phyloP scores from a whole-genome alignment of 192 early-diverging fungal species.

The Mortierella hygrophila region DNA sequence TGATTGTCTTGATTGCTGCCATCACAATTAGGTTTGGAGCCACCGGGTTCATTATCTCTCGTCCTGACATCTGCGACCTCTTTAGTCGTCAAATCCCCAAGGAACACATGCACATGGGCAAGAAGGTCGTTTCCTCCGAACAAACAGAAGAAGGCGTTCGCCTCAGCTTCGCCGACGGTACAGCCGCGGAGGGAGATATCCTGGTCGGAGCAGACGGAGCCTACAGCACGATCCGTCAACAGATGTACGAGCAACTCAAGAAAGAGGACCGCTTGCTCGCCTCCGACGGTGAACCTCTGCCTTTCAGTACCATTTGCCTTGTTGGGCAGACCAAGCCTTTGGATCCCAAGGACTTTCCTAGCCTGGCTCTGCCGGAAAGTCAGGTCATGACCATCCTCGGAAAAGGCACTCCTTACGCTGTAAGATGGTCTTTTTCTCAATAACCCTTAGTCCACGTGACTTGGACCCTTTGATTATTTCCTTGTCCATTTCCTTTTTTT shows the following conservation, averaged over 20 bases:
- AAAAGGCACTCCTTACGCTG: conserved; percentile 12
- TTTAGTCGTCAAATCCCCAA: neutral
- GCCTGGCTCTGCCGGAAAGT: neutral
- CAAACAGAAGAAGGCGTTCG: conserved; percentile 29
- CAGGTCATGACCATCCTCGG: neutral
- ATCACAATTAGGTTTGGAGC: conserved; percentile 12
- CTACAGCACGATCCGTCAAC: conserved; percentile 29
- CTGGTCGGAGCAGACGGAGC: conserved; percentile 54
- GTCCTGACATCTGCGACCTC: conserved; percentile 20
- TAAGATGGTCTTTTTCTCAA: neutral
- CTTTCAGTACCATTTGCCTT: conserved; percentile 1
- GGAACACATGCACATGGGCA: conserved; percentile 26
- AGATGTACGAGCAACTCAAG: conserved; percentile 9
- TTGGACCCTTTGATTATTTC: neutral
- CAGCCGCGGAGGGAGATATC: conserved; percentile 21
- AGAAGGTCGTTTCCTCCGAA: conserved; percentile 10
- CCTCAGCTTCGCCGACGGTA: conserved; percentile 23
- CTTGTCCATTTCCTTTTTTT: no score
- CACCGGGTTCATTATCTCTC: neutral
- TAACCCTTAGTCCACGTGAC: neutral
- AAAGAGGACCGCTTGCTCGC: neutral
- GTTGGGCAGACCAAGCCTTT: conserved; percentile 15
- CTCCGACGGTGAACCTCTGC: neutral
- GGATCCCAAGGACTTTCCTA: conserved; percentile 20
- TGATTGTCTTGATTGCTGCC: neutral